Evolutionary conservation across 1,284 basidiomycete species (phyloP).

Genomic region (Sanghuangporus baumii): DNA sequence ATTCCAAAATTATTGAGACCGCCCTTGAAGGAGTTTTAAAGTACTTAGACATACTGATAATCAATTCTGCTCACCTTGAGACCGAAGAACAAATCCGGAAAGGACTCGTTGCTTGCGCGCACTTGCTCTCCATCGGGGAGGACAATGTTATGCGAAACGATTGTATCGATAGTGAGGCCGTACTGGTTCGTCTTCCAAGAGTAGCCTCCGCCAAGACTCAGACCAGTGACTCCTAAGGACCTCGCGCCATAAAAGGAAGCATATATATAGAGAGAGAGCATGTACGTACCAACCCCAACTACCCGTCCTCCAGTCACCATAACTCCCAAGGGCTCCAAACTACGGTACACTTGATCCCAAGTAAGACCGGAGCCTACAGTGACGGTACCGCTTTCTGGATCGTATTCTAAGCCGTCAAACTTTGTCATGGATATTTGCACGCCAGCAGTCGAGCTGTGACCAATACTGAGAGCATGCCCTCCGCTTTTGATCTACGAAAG

Average conservation of each 20-base stretch:
- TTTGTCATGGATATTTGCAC: constrained; percentile 23
- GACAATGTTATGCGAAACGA: constrained; percentile 14
- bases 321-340: constrained; percentile 16
- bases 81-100: constrained; percentile 17
- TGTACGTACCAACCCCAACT: constrained; percentile 18
- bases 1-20: constrained; percentile 18
- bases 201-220: constrained; percentile 15
- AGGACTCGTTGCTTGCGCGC: constrained; percentile 4
- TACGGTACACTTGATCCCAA: constrained; percentile 24
- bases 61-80: neutral
- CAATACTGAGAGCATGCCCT: constrained; percentile 22
- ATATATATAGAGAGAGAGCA: neutral
- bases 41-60: neutral
- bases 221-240: constrained; percentile 7
- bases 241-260: no score
- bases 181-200: constrained; percentile 17
- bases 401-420: constrained; percentile 19
- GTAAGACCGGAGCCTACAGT: constrained; percentile 19
- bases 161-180: constrained; percentile 14
- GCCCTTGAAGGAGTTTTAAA: constrained; percentile 3
- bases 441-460: constrained; percentile 23
- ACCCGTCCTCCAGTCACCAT: constrained; percentile 23
- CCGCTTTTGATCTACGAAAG: constrained; percentile 20
- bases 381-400: constrained; percentile 14
- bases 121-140: constrained; percentile 6